Evolutionary conservation across 305 asterid genomes (phyloP).

Genomic region (Fraxinus sp.): DNA sequence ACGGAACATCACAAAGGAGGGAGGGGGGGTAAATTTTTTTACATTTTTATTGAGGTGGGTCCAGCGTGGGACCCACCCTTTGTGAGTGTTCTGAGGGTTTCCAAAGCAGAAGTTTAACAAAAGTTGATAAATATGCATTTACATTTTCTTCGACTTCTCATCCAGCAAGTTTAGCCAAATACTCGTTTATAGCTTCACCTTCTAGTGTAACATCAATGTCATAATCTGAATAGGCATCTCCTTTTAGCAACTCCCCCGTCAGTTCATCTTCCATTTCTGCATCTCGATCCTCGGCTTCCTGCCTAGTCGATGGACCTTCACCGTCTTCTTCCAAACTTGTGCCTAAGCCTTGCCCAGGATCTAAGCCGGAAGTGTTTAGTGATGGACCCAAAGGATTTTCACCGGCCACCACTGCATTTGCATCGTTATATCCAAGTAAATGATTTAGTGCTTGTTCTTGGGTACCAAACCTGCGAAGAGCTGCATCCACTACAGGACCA

Average conservation of each 20-base stretch:
- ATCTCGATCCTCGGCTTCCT: slow-evolving; percentile 40
- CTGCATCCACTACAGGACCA: slow-evolving; percentile 47
- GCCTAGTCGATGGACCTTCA: slow-evolving; percentile 31
- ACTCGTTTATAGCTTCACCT: slow-evolving; percentile 86
- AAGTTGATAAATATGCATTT: neutral
- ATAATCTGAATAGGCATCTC: slow-evolving; percentile 81
- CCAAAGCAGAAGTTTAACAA: neutral
- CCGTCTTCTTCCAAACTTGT: slow-evolving; percentile 28
- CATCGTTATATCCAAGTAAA: slow-evolving; percentile 39
- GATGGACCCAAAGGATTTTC: slow-evolving; percentile 19
- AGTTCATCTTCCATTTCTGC: slow-evolving; percentile 81
- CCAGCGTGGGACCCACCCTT: too few species aligned
- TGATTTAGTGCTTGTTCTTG: slow-evolving; percentile 49
- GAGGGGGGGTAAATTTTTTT: too few species aligned
- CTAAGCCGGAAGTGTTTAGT: slow-evolving; percentile 11
- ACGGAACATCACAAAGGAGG: too few species aligned
- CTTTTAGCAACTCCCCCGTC: slow-evolving; percentile 56
- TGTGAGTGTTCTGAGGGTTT: too few species aligned
- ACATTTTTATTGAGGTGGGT: too few species aligned
- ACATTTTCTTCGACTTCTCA: neutral
- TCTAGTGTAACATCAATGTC: slow-evolving; percentile 73
- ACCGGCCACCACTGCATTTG: slow-evolving; percentile 7
- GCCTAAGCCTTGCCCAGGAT: slow-evolving; percentile 18
- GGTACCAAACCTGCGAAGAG: slow-evolving; percentile 45
- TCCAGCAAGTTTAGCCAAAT: slow-evolving; percentile 49